These are phyloP conservation scores for Cyberlindnera maritima DNA, from an alignment of 805 yeast genomes.

Conservation along the genomic window DNA sequence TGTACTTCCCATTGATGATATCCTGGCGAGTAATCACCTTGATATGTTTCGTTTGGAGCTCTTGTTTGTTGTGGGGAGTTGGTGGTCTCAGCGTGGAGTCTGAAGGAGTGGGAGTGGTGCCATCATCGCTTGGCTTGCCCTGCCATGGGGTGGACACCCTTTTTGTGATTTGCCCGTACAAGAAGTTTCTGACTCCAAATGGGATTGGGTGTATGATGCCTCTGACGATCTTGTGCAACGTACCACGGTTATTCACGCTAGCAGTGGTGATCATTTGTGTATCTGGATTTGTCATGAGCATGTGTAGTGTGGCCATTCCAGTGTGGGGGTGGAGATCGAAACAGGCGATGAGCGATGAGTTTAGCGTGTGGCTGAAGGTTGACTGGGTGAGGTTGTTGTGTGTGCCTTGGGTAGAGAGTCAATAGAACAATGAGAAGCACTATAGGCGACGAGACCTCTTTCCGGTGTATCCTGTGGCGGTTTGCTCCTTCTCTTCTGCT, in stretches of 20 bases:
- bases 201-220: not conserved
- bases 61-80: not conserved
- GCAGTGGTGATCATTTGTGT: not conserved
- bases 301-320: not conserved
- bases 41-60: conserved; percentile 23
- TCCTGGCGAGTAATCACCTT: conserved; percentile 28
- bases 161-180: not conserved
- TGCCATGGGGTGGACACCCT: not conserved
- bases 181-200: not conserved
- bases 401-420: too few relatives aligned
- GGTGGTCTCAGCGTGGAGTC: not conserved
- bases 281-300: not conserved
- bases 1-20: conserved; percentile 20
- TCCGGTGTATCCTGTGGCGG: too few relatives aligned
- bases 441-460: too few relatives aligned
- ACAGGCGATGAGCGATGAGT: too few relatives aligned
- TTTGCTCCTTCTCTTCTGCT: too few relatives aligned
- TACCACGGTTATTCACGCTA: not conserved
- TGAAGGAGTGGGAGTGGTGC: not conserved
- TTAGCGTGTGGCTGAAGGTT: too few relatives aligned
- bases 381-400: too few relatives aligned
- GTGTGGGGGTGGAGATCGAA: too few relatives aligned
- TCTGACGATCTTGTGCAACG: not conserved
- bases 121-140: not conserved
- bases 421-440: too few relatives aligned